phyloP scores from a whole-genome alignment of 2,329 filamentous ascomycete species.

The Sclerotinia spermophila region DNA sequence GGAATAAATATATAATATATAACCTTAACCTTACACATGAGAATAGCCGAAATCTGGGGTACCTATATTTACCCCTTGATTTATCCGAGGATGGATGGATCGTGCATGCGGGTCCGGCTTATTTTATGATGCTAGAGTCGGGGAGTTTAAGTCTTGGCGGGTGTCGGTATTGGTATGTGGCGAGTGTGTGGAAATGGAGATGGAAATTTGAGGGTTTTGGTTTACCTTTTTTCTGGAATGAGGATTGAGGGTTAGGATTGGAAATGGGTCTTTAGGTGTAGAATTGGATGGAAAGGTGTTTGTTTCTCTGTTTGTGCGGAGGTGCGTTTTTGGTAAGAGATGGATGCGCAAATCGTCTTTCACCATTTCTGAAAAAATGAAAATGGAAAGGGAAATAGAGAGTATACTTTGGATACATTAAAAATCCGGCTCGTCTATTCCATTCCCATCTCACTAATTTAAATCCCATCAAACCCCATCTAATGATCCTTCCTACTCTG shows the following conservation, averaged over 20 bases:
- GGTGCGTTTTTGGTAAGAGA: too few species aligned
- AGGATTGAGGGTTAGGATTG: background rate
- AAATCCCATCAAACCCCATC: background rate
- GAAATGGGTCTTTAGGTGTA: background rate
- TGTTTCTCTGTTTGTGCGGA: too few species aligned
- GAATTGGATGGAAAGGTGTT: too few species aligned
- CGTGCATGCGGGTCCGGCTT: background rate
- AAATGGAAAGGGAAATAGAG: background rate
- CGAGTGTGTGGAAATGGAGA: background rate
- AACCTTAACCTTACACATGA: too few species aligned
- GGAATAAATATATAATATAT: too few species aligned
- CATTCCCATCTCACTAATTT: background rate
- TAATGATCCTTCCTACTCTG: too few species aligned
- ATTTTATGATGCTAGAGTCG: too few species aligned
- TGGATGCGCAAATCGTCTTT: too few species aligned
- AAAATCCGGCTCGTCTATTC: background rate
- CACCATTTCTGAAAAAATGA: too few species aligned
- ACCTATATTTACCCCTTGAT: slow-evolving; percentile 11
- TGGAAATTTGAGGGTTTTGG: background rate
- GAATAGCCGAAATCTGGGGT: slow-evolving; percentile 18
- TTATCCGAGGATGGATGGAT: background rate
- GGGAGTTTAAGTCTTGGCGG: too few species aligned
- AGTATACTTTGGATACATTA: background rate
- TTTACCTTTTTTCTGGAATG: background rate
- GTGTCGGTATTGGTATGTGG: background rate